phyloP scores from a whole-genome alignment of 129 eudicot genomes.

The Daucus carota region DNA sequence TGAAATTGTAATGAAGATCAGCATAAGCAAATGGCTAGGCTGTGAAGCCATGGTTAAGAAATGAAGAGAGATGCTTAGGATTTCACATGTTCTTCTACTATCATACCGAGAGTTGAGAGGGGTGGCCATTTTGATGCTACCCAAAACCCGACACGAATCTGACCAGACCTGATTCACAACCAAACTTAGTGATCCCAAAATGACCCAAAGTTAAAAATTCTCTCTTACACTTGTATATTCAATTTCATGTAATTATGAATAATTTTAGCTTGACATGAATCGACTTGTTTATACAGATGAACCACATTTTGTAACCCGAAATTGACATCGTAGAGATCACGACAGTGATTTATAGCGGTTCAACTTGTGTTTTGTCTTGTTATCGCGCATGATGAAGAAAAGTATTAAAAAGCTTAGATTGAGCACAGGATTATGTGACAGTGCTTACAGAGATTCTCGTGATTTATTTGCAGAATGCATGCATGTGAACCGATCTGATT shows the following conservation, averaged over 20 bases:
- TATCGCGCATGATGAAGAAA: neutral
- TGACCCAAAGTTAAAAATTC: too few species aligned
- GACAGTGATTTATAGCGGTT: neutral
- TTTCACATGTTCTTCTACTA: neutral
- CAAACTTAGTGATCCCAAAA: too few species aligned
- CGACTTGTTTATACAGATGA: too few species aligned
- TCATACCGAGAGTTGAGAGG: neutral
- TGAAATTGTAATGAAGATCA: constrained; percentile 22
- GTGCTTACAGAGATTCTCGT: neutral
- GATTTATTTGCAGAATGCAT: neutral
- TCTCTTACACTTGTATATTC: too few species aligned
- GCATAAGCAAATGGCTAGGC: constrained; percentile 19
- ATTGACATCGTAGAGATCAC: too few species aligned
- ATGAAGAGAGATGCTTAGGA: constrained; percentile 10
- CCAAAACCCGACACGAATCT: too few species aligned
- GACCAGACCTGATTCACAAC: too few species aligned
- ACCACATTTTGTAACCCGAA: too few species aligned
- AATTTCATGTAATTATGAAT: too few species aligned
- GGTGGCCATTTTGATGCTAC: too few species aligned
- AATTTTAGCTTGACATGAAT: too few species aligned
- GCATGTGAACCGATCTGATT: constrained; percentile 2
- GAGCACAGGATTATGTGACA: neutral
- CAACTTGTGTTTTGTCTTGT: neutral
- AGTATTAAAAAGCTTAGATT: neutral
- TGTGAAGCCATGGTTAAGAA: constrained; percentile 31